phyloP scores from a whole-genome alignment of 2,329 filamentous ascomycete genomes.

The Cryphonectria radicalis region DNA sequence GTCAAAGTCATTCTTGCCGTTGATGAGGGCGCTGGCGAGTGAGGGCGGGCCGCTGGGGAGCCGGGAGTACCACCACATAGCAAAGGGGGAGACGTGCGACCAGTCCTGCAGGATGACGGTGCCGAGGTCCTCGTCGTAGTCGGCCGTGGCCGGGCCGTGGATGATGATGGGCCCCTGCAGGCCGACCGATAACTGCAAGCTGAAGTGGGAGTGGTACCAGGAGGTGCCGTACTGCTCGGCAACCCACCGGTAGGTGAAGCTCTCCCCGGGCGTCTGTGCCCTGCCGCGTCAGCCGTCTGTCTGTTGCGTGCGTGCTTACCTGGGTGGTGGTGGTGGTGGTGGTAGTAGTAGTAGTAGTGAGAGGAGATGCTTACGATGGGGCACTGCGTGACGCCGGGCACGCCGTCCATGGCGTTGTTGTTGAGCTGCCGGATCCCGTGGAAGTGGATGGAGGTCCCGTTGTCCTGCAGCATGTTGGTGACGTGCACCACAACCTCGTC shows the following conservation, averaged over 20 bases:
- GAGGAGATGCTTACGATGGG: conserved; percentile 36
- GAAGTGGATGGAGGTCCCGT: conserved; percentile 50
- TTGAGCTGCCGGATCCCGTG: conserved; percentile 51
- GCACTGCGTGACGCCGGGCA: conserved; percentile 45
- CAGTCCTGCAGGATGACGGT: conserved; percentile 53
- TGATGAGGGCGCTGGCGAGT: conserved; percentile 12
- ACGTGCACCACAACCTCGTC: conserved; percentile 57
- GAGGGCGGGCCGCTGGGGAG: not conserved
- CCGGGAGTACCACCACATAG: conserved; percentile 24
- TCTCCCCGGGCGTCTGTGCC: conserved; percentile 35
- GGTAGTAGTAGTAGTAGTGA: too few relatives aligned
- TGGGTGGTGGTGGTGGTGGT: too few relatives aligned
- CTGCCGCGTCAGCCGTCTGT: too few relatives aligned
- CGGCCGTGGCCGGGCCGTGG: conserved; percentile 47
- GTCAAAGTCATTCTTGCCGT: conserved; percentile 10
- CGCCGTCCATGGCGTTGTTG: conserved; percentile 49
- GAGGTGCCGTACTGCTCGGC: conserved; percentile 42
- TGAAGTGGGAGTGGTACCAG: conserved; percentile 44
- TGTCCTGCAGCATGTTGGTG: conserved; percentile 58
- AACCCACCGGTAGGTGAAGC: conserved; percentile 39
- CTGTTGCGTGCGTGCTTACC: too few relatives aligned
- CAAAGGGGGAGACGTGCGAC: conserved; percentile 41
- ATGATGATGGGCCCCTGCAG: conserved; percentile 52
- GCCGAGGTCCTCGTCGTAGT: conserved; percentile 56
- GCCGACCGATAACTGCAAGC: conserved; percentile 45